Base-by-base conservation (phyloP, 1,284 basidiomycete genomes). In the Sporisorium graminicola region DNA sequence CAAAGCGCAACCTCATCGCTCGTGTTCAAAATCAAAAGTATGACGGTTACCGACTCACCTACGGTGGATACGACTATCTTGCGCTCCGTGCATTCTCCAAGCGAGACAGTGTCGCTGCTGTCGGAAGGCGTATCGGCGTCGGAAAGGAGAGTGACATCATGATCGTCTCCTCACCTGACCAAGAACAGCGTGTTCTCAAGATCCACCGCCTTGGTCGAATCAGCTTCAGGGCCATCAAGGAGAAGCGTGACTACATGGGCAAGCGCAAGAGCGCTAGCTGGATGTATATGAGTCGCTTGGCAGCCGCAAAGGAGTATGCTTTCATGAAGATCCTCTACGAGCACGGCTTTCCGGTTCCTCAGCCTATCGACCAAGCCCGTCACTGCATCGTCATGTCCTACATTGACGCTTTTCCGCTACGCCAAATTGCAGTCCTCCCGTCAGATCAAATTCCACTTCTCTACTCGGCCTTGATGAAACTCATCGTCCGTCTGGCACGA, bases 311-410 rank as follows among this genome's bases (percentile, higher is more conserved):
- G 86, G 96, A 99, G 86, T 99, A 92, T 89, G 94, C 94, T 0
- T 99, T 98, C 86, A 97, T 99, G 94, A 97, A 95, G 94, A 91
- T 98, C 35, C 89, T 99, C n/a, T 90, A 98, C 85, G 91, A 96
- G 79, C 92, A 98, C 82, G 91, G 90, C 9, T 98, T 98, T 83
- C 96, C 97, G 0, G 94, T 99, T 0, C 96, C 96, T 4, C 89
- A 89, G 60, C 96, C 97, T 0, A 91, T 98, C 68, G 96, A 98
- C 86, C 95, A 99, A 87, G 92, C 93, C 7, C 89, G 96, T 59
- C 96, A 99, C 87, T 94, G 93, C 78, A 91, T 99, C 74, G 89
- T 99, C 72, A 99, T 99, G 96, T 93, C 93, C 74, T 91, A 94
- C 57, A 92, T 98, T 63, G 95, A 98, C 82, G 92, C 94, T 8